A percentile compares a stretch with the other conserved stretches of the same genome.
These are phyloP conservation scores for Sugiyamaella smithiae DNA, from an alignment of 805 yeast species.

Conservation along the genomic window DNA sequence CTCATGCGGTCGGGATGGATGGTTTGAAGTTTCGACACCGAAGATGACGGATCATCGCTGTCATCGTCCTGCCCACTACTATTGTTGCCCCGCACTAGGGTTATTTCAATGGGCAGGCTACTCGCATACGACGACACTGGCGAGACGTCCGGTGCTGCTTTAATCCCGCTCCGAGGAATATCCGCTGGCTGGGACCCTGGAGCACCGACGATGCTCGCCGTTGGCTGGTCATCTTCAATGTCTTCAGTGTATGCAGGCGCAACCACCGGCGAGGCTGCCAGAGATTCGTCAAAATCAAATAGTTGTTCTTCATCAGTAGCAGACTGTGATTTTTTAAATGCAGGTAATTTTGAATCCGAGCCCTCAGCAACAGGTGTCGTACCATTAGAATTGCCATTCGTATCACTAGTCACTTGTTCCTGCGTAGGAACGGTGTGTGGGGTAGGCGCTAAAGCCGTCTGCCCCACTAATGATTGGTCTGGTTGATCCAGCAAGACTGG, in stretches of 20 bases:
- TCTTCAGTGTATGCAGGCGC: not conserved
- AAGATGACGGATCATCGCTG: not conserved
- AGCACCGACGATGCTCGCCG: not conserved
- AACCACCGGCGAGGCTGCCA: conserved; percentile 12
- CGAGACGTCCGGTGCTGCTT: conserved; percentile 7
- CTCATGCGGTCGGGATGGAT: conserved; percentile 23
- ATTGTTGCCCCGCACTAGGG: not conserved
- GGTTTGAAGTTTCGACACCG: conserved; percentile 10
- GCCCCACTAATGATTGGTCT: not conserved
- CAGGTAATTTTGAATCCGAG: not conserved
- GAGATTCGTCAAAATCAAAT: conserved; percentile 26
- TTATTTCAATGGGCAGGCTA: conserved; percentile 22
- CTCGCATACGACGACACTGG: conserved; percentile 16
- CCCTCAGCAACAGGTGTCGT: too few relatives aligned
- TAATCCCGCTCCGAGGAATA: conserved; percentile 8
- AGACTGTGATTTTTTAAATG: not conserved
- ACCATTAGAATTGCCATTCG: not conserved
- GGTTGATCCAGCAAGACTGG: too few relatives aligned
- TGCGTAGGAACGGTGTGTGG: not conserved
- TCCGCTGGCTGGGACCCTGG: conserved; percentile 4
- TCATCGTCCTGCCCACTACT: conserved; percentile 7
- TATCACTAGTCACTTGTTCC: not conserved
- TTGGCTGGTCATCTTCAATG: not conserved
- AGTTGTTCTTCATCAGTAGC: conserved; percentile 12
- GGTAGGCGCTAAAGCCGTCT: not conserved